These are phyloP conservation scores for Ganoderma multipileum DNA, from an alignment of 1,284 basidiomycete species.

Conservation along the genomic window DNA sequence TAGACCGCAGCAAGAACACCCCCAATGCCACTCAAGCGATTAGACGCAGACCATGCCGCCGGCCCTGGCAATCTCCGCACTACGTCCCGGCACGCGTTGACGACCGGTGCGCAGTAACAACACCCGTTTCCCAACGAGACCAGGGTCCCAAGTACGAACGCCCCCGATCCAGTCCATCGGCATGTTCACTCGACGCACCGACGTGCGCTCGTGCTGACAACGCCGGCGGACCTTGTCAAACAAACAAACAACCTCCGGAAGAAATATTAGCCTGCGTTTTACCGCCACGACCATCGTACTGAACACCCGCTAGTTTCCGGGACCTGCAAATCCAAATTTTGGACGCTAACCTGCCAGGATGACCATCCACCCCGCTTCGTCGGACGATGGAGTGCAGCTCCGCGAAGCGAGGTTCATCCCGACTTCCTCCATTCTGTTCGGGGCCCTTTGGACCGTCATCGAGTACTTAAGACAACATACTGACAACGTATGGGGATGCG, in stretches of 20 bases:
- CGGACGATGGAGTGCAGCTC: neutral
- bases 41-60: neutral
- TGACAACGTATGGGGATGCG: neutral
- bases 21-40: conserved; percentile 1
- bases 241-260: neutral
- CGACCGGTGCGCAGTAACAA: neutral
- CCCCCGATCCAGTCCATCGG: neutral
- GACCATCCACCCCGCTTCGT: neutral
- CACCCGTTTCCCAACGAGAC: neutral
- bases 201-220: conserved; percentile 3
- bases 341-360: neutral
- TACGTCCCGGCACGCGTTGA: neutral
- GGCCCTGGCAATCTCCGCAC: neutral
- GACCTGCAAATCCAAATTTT: neutral
- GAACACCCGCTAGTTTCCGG: neutral
- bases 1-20: neutral
- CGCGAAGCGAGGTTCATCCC: neutral
- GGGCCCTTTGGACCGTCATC: neutral
- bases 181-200: neutral
- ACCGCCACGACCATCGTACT: neutral
- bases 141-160: neutral
- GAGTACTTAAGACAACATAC: too few species aligned
- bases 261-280: neutral
- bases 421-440: neutral
- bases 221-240: neutral